These are phyloP conservation scores for Exophiala oligosperma DNA, from an alignment of 2,329 filamentous ascomycete genomes.

Conservation along the genomic window DNA sequence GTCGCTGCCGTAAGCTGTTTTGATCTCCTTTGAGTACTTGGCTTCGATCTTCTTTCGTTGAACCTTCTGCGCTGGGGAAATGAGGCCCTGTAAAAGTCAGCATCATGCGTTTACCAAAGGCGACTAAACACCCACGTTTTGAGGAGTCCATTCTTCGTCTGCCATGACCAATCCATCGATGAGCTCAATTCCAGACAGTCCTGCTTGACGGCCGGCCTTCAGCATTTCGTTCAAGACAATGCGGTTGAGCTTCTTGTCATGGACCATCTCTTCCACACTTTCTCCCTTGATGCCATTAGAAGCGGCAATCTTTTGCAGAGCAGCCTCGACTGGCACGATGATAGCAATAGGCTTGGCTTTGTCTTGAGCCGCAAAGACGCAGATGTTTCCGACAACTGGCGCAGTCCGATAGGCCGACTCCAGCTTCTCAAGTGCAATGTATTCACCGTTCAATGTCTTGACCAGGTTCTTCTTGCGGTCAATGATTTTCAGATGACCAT, in stretches of 20 bases:
- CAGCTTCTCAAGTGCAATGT: slow-evolving; percentile 94
- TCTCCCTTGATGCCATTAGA: slow-evolving; percentile 64
- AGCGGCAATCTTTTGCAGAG: slow-evolving; percentile 56
- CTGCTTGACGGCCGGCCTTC: slow-evolving; percentile 62
- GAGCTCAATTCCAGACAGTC: slow-evolving; percentile 70
- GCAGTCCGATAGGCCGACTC: slow-evolving; percentile 85
- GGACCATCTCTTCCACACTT: slow-evolving; percentile 66
- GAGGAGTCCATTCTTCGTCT: slow-evolving; percentile 85
- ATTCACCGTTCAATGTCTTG: slow-evolving; percentile 93
- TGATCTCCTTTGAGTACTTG: slow-evolving; percentile 62
- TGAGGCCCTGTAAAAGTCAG: slow-evolving; percentile 52
- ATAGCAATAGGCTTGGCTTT: slow-evolving; percentile 80
- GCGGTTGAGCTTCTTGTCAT: slow-evolving; percentile 63
- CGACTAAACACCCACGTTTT: slow-evolving; percentile 58
- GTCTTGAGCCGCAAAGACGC: slow-evolving; percentile 76
- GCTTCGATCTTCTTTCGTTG: slow-evolving; percentile 67
- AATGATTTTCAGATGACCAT: slow-evolving; percentile 82
- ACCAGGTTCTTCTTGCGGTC: slow-evolving; percentile 98
- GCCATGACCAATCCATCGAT: slow-evolving; percentile 74
- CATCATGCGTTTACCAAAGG: neutral
- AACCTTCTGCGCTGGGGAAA: slow-evolving; percentile 71
- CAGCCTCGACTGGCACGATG: slow-evolving; percentile 63
- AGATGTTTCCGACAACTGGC: slow-evolving; percentile 79
- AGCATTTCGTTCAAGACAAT: slow-evolving; percentile 72
- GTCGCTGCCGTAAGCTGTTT: slow-evolving; percentile 54